Percentiles rank a stretch among this genome's conserved stretches.
These are phyloP conservation scores for Suhomyces sp. DNA, from an alignment of 805 yeast species.

Conservation along the genomic window DNA sequence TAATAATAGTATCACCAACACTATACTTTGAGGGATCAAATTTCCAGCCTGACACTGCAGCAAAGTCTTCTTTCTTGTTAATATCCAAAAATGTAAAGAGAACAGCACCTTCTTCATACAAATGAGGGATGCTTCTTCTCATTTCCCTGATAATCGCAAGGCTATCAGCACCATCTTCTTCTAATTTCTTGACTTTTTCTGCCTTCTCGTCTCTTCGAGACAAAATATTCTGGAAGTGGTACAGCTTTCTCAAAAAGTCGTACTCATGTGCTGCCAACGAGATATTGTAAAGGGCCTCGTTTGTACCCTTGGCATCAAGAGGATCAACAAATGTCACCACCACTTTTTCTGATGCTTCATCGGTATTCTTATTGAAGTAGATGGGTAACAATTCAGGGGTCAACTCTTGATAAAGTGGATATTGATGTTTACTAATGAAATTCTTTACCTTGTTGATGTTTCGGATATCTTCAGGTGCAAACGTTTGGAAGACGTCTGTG, in stretches of 20 bases:
- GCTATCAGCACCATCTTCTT: conserved; percentile 42
- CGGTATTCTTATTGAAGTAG: conserved; percentile 32
- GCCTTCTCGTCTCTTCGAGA: conserved; percentile 37
- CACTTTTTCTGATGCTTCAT: conserved; percentile 41
- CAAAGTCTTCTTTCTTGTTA: conserved; percentile 30
- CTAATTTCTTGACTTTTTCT: conserved; percentile 43
- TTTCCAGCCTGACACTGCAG: conserved; percentile 37
- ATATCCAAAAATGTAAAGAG: conserved; percentile 54
- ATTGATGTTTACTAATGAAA: conserved; percentile 50
- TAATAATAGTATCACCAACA: conserved; percentile 58
- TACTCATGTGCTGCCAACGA: conserved; percentile 51
- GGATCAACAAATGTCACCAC: conserved; percentile 50
- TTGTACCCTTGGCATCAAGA: conserved; percentile 29
- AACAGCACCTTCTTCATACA: conserved; percentile 43
- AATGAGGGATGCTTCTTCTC: conserved; percentile 50
- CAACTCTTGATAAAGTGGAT: conserved; percentile 56
- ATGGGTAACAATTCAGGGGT: conserved; percentile 34
- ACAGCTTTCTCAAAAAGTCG: conserved; percentile 42
- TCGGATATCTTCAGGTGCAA: conserved; percentile 64
- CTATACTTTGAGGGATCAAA: conserved; percentile 30
- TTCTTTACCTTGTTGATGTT: conserved; percentile 44
- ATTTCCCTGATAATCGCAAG: conserved; percentile 45
- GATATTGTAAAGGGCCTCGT: conserved; percentile 35
- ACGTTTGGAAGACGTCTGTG: conserved; percentile 56
- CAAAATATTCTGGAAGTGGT: conserved; percentile 35